Percentiles rank a stretch among this genome's conserved stretches.
phyloP scores from a whole-genome alignment of 768 basidiomycete genomes.

The Mycena pura region DNA sequence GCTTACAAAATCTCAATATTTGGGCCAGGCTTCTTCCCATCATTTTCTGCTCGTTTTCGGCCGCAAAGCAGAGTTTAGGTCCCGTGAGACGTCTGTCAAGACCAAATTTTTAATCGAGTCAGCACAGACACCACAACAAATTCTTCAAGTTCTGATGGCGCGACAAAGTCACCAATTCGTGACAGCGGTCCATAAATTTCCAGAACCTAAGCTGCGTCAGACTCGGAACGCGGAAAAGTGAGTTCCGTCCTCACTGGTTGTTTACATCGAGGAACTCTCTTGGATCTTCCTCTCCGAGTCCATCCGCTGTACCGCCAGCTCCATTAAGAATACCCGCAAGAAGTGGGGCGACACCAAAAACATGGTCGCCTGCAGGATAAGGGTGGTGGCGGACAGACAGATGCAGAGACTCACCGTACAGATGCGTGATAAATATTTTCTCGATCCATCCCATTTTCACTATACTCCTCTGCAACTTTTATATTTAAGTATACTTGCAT shows the following conservation, averaged over 20 bases:
- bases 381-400: background rate
- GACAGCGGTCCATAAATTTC: conserved; percentile 90
- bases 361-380: conserved; percentile 72
- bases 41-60: no score
- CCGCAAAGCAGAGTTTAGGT: no score
- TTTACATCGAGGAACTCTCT: conserved; percentile 48
- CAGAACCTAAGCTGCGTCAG: conserved; percentile 52
- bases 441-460: conserved; percentile 83
- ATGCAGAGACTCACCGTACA: conserved; percentile 66
- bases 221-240: background rate
- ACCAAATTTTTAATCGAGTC: no score
- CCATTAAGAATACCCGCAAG: conserved; percentile 77
- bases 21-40: no score
- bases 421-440: conserved; percentile 90
- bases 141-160: no score
- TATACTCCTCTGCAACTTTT: conserved; percentile 69
- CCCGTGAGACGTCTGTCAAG: no score
- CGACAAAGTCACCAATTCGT: no score
- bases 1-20: no score
- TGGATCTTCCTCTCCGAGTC: conserved; percentile 65
- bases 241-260: conserved; percentile 41
- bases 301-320: conserved; percentile 69
- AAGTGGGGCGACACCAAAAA: conserved; percentile 75
- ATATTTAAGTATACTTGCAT: no score
- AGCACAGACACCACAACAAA: no score